Evolutionary conservation across 331 rosid species (phyloP), one percentile per base, ranked within the genome.

Genomic region (Spiraea crenata): DNA sequence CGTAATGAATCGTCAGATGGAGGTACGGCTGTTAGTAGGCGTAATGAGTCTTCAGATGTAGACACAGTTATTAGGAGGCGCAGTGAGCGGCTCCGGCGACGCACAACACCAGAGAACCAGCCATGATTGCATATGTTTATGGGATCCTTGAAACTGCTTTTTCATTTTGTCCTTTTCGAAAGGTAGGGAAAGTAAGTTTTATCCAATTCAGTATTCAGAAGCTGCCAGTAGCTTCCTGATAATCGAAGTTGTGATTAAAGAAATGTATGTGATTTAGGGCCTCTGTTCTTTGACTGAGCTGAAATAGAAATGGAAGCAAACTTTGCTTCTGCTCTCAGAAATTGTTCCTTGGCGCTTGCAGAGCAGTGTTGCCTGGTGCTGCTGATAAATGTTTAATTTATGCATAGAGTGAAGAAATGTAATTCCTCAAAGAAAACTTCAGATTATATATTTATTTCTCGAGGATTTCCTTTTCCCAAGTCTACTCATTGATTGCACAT

Each of bases 21-120:
- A 25, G 31, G 31, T 25, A 25, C 31, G 31, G 31, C 31, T 25
- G 31, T 25, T 1, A 25, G 31, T 25, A 25, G 31, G 31, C 31
- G 31, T 25, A 25, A 25, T 25, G 31, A 25, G 31, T 25, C 31
- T 25, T 25, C 31, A 25, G 31, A 25, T 25, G 31, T 1, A 25
- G 31, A 25, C 31, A 25, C 31, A 25, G 31, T 25, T 25, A 2
- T 25, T 25, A 25, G 31, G 31, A 86, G 89, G 80, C 96, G 82
- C 54, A 86, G 82, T 3, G 78, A 41, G 10, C 80, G 82, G 11
- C 69, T 83, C 45, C 72, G 86, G 64, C 83, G 86, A 84, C 81
- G 87, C 49, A 73, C 84, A 49, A 73, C 88, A 34, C 97, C 99
- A 7, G 98, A 92, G 42, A 79, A 79, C 80, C 82, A 68, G 57